Conservation (phyloP, 129 eudicot genomes). For the Rutidosis leptorrhynchoides region DNA sequence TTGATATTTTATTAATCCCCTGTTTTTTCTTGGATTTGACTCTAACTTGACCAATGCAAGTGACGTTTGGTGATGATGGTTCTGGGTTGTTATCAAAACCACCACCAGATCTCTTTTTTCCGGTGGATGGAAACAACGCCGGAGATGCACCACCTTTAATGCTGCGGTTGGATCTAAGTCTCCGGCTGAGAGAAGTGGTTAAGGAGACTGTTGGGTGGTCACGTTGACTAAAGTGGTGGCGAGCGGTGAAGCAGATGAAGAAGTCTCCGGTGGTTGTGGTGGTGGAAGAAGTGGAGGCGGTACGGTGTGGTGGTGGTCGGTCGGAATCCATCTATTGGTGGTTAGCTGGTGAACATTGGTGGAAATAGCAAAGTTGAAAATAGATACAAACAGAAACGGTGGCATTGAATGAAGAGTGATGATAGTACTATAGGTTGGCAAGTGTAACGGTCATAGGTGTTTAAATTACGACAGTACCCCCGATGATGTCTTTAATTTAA, state of each 20-base stretch:
- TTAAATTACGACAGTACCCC: slow-evolving; percentile 15
- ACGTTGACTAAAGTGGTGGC: slow-evolving; percentile 56
- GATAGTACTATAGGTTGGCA: slow-evolving; percentile 17
- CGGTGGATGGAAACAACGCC: slow-evolving; percentile 47
- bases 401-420: slow-evolving; percentile 30
- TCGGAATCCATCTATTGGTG: slow-evolving; percentile 37
- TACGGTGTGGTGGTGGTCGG: slow-evolving; percentile 30
- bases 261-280: slow-evolving; percentile 49
- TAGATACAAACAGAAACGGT: slow-evolving; percentile 17
- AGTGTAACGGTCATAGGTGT: slow-evolving; percentile 34
- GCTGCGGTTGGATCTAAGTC: slow-evolving; percentile 68
- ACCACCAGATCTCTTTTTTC: slow-evolving; percentile 40
- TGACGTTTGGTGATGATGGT: slow-evolving; percentile 95
- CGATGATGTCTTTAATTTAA: not conserved
- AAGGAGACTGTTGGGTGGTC: slow-evolving; percentile 43
- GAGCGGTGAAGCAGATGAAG: slow-evolving; percentile 75
- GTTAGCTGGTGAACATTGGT: slow-evolving; percentile 14
- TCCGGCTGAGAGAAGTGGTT: slow-evolving; percentile 73
- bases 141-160: slow-evolving; percentile 72
- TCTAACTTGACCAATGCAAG: slow-evolving; percentile 97
- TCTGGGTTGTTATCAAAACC: slow-evolving; percentile 82
- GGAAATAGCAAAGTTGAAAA: slow-evolving; percentile 2
- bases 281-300: not conserved
- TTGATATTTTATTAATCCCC: slow-evolving; percentile 26
- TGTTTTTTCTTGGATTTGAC: slow-evolving; percentile 73